Conservation (phyloP, 495 filamentous ascomycete genomes). For the Neurospora africana region DNA sequence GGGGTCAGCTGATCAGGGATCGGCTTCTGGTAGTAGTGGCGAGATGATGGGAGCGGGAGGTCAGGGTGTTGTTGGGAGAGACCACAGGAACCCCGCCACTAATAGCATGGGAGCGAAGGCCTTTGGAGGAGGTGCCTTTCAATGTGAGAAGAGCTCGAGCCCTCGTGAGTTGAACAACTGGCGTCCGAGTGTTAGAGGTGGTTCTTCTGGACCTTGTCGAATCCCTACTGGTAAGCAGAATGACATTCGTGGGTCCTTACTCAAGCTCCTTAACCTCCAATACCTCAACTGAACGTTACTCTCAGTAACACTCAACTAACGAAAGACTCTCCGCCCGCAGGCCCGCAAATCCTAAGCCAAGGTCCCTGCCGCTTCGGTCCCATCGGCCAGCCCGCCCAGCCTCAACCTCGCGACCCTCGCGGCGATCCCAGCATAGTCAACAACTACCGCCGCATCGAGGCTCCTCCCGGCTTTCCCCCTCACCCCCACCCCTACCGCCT, state of each 20-base stretch:
- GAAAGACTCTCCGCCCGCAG: neutral
- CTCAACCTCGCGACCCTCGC: neutral
- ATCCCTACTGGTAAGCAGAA: neutral
- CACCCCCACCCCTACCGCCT: neutral
- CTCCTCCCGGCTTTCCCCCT: neutral
- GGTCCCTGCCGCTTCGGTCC: neutral
- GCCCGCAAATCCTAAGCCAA: neutral
- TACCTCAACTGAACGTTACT: neutral
- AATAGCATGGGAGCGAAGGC: neutral
- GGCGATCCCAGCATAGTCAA: neutral
- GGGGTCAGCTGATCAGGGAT: neutral
- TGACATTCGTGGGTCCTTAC: neutral
- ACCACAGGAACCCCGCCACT: neutral
- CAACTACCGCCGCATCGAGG: neutral
- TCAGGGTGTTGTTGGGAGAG: neutral
- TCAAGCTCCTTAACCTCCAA: neutral
- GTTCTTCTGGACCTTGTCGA: neutral
- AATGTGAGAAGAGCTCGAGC: neutral
- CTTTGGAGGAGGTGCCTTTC: neutral
- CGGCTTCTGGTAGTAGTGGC: neutral
- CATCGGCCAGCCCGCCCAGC: neutral
- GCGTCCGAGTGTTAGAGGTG: neutral
- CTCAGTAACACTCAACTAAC: neutral
- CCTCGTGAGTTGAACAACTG: neutral
- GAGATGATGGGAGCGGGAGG: neutral